Evolutionary conservation across 75 land plant genomes (phyloP).

Genomic region (Pinus albicaulis): DNA sequence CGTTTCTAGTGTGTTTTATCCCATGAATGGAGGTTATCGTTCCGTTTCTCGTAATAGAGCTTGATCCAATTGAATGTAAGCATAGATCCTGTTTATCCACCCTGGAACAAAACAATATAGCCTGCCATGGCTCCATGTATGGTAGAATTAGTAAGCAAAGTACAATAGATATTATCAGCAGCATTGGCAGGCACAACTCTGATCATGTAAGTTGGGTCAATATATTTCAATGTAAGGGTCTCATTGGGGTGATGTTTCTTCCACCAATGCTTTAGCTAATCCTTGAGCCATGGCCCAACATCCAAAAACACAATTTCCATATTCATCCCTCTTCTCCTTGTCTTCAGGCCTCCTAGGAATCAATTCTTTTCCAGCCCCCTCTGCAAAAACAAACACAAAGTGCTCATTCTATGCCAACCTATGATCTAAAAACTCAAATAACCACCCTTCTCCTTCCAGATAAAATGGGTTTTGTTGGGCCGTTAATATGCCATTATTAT

Average conservation of each 20-base stretch:
- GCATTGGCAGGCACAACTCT: constrained; percentile 84
- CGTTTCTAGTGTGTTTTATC: too few species aligned
- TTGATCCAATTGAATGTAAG: constrained; percentile 64
- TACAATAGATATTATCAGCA: constrained; percentile 71
- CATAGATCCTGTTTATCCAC: constrained; percentile 65
- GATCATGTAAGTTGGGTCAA: constrained; percentile 94
- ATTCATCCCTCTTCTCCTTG: constrained; percentile 56
- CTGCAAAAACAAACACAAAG: constrained; percentile 79
- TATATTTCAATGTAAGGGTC: constrained; percentile 78
- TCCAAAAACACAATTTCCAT: constrained; percentile 67
- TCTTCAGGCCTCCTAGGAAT: constrained; percentile 40
- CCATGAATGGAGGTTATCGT: too few species aligned
- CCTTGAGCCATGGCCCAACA: constrained; percentile 60
- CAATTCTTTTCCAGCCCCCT: constrained; percentile 77
- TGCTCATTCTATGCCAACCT: constrained; percentile 62
- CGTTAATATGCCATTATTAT: too few species aligned
- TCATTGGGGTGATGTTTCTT: constrained; percentile 51
- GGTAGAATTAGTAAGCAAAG: constrained; percentile 72
- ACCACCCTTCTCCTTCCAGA: constrained; percentile 63
- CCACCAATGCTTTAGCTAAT: constrained; percentile 79
- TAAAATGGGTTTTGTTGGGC: constrained; percentile 44
- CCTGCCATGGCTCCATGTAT: constrained; percentile 89
- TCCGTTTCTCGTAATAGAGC: too few species aligned
- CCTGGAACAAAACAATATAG: constrained; percentile 70
- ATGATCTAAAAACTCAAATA: constrained; percentile 64